Evolutionary conservation across 106 monocot genomes (phyloP).

Genomic region (Posidonia australis): DNA sequence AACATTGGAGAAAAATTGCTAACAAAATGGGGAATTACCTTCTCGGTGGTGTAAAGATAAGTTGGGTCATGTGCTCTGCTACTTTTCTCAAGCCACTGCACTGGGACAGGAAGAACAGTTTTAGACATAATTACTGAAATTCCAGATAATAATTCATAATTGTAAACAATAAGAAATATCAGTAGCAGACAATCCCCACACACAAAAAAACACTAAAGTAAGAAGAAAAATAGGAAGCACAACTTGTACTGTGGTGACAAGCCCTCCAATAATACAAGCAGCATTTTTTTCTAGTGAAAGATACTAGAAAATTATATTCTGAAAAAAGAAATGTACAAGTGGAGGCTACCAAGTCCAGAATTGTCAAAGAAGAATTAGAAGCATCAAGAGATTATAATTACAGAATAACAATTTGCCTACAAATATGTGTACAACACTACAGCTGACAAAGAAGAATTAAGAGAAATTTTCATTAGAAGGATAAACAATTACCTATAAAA

Average conservation of each 20-base stretch:
- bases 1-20: background rate
- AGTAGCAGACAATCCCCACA: too few species aligned
- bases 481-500: conserved; percentile 32
- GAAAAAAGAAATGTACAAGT: background rate
- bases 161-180: too few species aligned
- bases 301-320: background rate
- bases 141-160: background rate
- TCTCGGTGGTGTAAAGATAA: conserved; percentile 83
- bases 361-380: background rate
- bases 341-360: background rate
- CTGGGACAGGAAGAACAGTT: conserved; percentile 28
- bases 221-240: too few species aligned
- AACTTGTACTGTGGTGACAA: too few species aligned
- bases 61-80: conserved; percentile 92
- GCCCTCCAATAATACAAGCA: too few species aligned
- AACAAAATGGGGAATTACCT: conserved; percentile 35
- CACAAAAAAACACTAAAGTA: too few species aligned
- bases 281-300: background rate
- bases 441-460: too few species aligned
- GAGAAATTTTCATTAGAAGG: background rate
- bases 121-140: background rate
- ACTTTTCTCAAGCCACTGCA: conserved; percentile 81
- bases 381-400: background rate
- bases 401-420: too few species aligned
- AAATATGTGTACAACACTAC: too few species aligned